Base-by-base conservation (phyloP, 2,329 filamentous ascomycete species). In the Arachnopeziza araneosa region DNA sequence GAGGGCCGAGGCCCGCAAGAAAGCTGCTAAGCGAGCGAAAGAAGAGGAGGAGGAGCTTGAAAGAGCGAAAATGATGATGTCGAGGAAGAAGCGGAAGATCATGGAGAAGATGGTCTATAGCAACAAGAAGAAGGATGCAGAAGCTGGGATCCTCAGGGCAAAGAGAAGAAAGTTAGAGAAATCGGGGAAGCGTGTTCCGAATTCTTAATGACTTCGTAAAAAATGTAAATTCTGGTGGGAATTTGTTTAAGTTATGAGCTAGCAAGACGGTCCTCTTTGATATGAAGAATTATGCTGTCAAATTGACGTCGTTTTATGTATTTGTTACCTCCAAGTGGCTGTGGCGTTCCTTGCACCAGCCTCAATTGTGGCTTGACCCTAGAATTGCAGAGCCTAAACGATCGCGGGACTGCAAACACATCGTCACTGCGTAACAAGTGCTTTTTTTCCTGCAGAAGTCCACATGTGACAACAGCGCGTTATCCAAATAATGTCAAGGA, bases 91-190 rank as follows among this genome's bases (percentile, higher is more conserved):
- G 86, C 83, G 95, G 71, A 97, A 97, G 86, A 79, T 97, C 71
- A 89, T 93, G 67, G 95, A 98, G 80, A 95, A 97, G 80, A 99
- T 99, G 91, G 83, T 92, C 72, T 96, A 96, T 77, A 92, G 87
- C 64, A 96, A 97, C 77, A 93, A 88, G 78, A 93, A 95, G 83
- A 90, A 91, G 80, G 93, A 93, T 67, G 89, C 86, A 24, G 91
- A 96, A 78, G 90, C 93, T 54, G 89, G 93, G 79, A 90, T 88
- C 77, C 78, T 99, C 74, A 84, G 93, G 68, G 83, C 82, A 60
- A 99, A 99, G 88, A 86, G 91, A 76, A 90, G 95, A 78, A 96
- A 86, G 83, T 76, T 97, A 63, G 95, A 98, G 78, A 92, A 72
- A 60, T 62, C 66, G 24, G 70, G 69, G 9, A 73, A 72, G 58